Evolutionary conservation across 2,329 filamentous ascomycete species (phyloP).

Genomic region (Scleromitrula shiraiana): DNA sequence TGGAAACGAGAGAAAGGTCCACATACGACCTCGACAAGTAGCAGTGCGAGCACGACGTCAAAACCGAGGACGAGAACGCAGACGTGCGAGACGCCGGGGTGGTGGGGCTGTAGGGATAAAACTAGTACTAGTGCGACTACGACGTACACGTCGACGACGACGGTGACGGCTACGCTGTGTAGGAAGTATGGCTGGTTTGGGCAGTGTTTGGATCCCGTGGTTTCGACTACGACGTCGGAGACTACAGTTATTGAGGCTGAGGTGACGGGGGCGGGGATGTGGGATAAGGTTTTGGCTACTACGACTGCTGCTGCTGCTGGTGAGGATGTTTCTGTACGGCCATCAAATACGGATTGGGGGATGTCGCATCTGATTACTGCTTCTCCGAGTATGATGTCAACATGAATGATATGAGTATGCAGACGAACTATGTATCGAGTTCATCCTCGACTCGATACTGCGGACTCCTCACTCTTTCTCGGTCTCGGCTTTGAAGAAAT

Average conservation of each 20-base stretch:
- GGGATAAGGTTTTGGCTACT: background rate
- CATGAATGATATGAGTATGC: no score
- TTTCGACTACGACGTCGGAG: conserved; percentile 1
- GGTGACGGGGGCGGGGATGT: background rate
- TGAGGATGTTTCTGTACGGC: background rate
- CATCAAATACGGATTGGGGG: background rate
- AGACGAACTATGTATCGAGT: no score
- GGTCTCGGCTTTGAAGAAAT: no score
- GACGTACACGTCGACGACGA: conserved; percentile 23
- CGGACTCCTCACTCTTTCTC: no score
- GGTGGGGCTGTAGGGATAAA: conserved; percentile 48
- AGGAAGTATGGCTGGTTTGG: conserved; percentile 16
- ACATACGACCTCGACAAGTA: conserved; percentile 61
- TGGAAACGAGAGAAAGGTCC: conserved; percentile 96
- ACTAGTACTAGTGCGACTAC: conserved; percentile 24
- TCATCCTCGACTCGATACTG: no score
- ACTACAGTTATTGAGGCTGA: conserved; percentile 7
- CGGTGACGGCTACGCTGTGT: conserved; percentile 6
- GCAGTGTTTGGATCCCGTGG: background rate
- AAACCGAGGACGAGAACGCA: conserved; percentile 59
- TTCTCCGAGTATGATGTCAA: background rate
- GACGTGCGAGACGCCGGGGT: conserved; percentile 81
- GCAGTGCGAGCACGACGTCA: conserved; percentile 46
- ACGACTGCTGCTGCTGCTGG: background rate
- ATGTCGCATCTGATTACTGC: conserved; percentile 4